A percentile compares a stretch with the other conserved stretches of the same genome.
Evolutionary conservation across 352 stramenopile genomes (phyloP).

Genomic region (Pythium aphanidermatum): DNA sequence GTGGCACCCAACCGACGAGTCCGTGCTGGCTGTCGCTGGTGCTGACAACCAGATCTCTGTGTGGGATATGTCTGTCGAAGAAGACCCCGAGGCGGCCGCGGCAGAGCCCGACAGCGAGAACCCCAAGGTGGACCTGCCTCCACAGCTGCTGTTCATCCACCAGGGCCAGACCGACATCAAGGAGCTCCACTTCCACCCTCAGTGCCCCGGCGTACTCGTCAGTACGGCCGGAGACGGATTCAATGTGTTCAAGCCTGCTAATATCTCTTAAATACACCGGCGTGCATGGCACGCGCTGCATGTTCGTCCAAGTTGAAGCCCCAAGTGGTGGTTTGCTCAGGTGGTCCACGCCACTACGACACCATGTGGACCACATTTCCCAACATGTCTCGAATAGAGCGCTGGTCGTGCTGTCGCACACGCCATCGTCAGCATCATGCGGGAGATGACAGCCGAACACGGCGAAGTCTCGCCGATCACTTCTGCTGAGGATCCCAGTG

Average conservation of each 20-base stretch:
- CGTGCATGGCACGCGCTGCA: not conserved
- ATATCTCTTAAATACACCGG: conserved; percentile 86
- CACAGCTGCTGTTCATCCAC: conserved; percentile 99
- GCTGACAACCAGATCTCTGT: conserved; percentile 97
- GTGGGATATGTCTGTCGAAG: conserved; percentile 99
- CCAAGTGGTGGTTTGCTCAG: no score
- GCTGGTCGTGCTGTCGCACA: no score
- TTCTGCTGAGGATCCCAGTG: no score
- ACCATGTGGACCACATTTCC: no score
- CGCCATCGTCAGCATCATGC: no score
- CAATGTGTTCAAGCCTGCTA: conserved; percentile 97
- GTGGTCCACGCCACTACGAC: no score
- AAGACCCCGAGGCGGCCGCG: conserved; percentile 83
- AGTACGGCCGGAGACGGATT: conserved; percentile 96
- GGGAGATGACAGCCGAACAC: no score
- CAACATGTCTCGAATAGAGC: no score
- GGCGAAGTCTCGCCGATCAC: no score
- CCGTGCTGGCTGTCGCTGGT: conserved; percentile 91
- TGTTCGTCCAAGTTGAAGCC: no score
- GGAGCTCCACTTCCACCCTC: conserved; percentile 98
- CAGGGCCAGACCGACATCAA: conserved; percentile 99
- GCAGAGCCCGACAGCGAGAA: conserved; percentile 33
- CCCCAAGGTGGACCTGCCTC: conserved; percentile 90
- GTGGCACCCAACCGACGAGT: conserved; percentile 99
- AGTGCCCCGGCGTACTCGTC: conserved; percentile 96